Evolutionary conservation across 129 eudicot species (phyloP), one percentile per base, ranked within the genome.

Genomic region (Dittrichia graveolens): DNA sequence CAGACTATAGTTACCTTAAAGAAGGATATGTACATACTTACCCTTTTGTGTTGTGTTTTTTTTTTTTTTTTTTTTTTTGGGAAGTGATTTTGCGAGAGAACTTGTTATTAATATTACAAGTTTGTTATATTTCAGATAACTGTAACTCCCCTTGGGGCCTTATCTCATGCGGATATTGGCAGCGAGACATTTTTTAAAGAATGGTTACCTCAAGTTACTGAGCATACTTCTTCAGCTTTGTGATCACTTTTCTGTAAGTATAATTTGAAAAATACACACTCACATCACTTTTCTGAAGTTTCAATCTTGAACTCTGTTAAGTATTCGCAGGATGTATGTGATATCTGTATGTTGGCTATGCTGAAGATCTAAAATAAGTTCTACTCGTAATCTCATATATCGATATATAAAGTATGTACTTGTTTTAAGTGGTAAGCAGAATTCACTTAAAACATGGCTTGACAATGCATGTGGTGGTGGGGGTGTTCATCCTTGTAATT

Each of bases 141-240:
- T 56, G 89, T 92, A 45, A 83, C 82, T 52, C 91, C 98, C 57
- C 91, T 92, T 58, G 89, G 88, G 38, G 96, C 89, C 73, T 79
- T 92, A 54, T 78, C 81, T 55, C 78, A 81, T 56, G 86, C 89
- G 18, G 96, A 89, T 64, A 37, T 63, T 2, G 94, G 86, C 56
- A 65, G 85, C 53, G 81, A 77, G 6, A 64, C 85, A 44, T 92
- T 62, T 86, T 83, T 86, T 67, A 78, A 79, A 49, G 69, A 73
- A 34, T 85, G 94, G 94, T 81, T 89, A 56, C 91, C 89, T 24
- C 64, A 59, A 47, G 87, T 84, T 31, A 77, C 72, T 65, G 81
- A 76, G 11, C 53, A 45, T 69, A 45, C 78, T 68, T 38, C 84
- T 60, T 80, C 96, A 52, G 75, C 91, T 54, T 70, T 80, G 66